Base-by-base conservation (phyloP, 2,329 filamentous ascomycete genomes). In the Ramichloridium luteum region DNA sequence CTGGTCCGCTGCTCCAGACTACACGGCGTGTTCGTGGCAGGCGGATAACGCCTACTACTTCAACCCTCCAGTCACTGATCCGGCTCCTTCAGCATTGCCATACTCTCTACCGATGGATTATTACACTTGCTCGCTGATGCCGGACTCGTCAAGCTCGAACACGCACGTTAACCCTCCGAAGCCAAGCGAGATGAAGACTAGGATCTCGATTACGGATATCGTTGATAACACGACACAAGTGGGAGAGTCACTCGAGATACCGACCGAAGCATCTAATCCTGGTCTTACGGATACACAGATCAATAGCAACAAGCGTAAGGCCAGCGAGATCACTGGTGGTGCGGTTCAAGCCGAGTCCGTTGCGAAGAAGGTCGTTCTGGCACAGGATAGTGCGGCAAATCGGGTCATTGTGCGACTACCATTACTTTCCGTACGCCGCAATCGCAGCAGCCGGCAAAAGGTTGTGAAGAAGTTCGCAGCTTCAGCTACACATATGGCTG, bases 401-500 rank as follows among this genome's bases (percentile, higher is more conserved):
- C 20, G 28, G 20, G 30, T 30, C 16, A 35, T 16, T n/a, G n/a
- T n/a, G n/a, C n/a, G n/a, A n/a, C n/a, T n/a, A n/a, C n/a, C n/a
- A n/a, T n/a, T n/a, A n/a, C n/a, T n/a, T n/a, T n/a, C n/a, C n/a
- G n/a, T n/a, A n/a, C n/a, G n/a, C n/a, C n/a, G n/a, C n/a, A n/a
- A n/a, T n/a, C n/a, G n/a, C n/a, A 23, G 28, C 22, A 27, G 27
- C 27, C 22, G 23, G 6, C 23, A 17, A 16, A 10, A 23, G 12
- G 14, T 23, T 22, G 26, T 36, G 5, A 37, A 31, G 13, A 32
- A 30, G 20, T 31, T 37, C 6, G 41, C 30, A 18, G 27, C 31
- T 18, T 30, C 32, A 12, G 36, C 38, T 4, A 38, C 35, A 20
- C 44, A 39, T 28, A 34, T 40, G 27, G 40, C 42, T 6, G 41